Conservation (phyloP, 164 flowering plant species). For the Litsea cubeba region DNA sequence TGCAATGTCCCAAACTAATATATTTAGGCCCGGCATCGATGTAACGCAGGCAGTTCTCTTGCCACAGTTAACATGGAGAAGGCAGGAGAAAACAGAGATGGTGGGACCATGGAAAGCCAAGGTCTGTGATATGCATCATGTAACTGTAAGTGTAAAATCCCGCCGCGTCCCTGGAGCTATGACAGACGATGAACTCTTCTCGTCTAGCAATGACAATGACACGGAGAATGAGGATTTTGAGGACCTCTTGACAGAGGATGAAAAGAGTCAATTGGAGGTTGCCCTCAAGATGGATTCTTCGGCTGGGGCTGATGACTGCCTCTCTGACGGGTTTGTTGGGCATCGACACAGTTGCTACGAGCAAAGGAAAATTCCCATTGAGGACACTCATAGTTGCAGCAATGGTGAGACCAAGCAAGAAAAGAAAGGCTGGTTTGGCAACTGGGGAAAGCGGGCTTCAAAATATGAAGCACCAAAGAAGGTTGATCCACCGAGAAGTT, state of each 20-base stretch:
- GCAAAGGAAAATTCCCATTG: constrained; percentile 54
- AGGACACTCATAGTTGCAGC: constrained; percentile 40
- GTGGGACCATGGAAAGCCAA: constrained; percentile 79
- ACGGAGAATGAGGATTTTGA: constrained; percentile 55
- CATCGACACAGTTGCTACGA: constrained; percentile 79
- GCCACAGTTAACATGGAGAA: constrained; percentile 83
- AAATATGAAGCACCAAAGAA: constrained; percentile 49
- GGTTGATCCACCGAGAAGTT: constrained; percentile 65
- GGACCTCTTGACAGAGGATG: constrained; percentile 76
- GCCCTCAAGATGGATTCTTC: constrained; percentile 73
- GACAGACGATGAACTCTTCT: constrained; percentile 73
- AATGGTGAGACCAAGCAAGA: constrained; percentile 56
- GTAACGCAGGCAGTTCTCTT: constrained; percentile 83
- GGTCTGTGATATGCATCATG: constrained; percentile 92
- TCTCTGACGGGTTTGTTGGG: constrained; percentile 35
- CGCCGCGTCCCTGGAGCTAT: constrained; percentile 85
- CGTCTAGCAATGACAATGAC: constrained; percentile 59
- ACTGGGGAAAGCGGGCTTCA: constrained; percentile 67
- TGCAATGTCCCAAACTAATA: constrained; percentile 83
- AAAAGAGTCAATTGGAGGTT: constrained; percentile 70
- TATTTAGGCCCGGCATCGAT: constrained; percentile 90
- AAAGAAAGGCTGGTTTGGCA: constrained; percentile 86
- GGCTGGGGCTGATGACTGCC: constrained; percentile 34
- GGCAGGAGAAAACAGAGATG: constrained; percentile 73
- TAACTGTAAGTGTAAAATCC: constrained; percentile 81